Percentiles rank a stretch among this genome's conserved stretches.
These are phyloP conservation scores for Geosiphon pyriformis DNA, from an alignment of 192 early-diverging fungal species.

Conservation along the genomic window DNA sequence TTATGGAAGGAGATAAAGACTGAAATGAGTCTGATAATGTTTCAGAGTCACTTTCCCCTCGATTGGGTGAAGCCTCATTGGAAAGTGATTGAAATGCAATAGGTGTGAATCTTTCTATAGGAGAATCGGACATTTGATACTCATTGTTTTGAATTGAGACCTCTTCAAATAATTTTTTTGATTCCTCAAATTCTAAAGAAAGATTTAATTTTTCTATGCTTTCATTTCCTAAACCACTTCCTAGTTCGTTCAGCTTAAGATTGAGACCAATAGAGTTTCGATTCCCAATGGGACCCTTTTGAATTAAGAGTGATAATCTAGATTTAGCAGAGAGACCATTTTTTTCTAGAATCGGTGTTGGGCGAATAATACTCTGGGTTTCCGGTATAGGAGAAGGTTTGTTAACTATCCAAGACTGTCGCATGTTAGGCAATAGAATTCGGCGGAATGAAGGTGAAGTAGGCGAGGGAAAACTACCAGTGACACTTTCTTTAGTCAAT, in stretches of 20 bases:
- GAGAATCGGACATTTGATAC: neutral
- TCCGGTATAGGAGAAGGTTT: conserved; percentile 10
- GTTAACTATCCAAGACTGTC: conserved; percentile 20
- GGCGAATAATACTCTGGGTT: conserved; percentile 11
- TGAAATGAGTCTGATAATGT: conserved; percentile 10
- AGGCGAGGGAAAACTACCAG: neutral
- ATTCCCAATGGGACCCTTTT: neutral
- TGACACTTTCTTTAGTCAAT: neutral
- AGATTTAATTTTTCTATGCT: neutral
- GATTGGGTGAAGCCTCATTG: conserved; percentile 3
- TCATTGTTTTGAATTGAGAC: too few relatives aligned
- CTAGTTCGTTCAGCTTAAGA: neutral
- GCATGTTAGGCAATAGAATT: neutral
- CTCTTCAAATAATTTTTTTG: too few relatives aligned
- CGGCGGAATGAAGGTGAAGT: conserved; percentile 8
- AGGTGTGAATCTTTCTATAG: neutral
- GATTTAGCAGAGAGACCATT: conserved; percentile 12
- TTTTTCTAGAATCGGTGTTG: conserved; percentile 15
- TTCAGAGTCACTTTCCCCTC: neutral
- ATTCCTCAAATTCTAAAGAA: too few relatives aligned
- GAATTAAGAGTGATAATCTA: conserved; percentile 6
- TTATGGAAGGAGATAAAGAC: neutral
- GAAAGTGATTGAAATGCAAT: neutral
- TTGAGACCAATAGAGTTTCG: neutral
- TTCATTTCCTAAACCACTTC: neutral